Evolutionary conservation across 805 yeast genomes (phyloP), one percentile per base, ranked within the genome.

Genomic region (Metschnikowia drakensbergensis): DNA sequence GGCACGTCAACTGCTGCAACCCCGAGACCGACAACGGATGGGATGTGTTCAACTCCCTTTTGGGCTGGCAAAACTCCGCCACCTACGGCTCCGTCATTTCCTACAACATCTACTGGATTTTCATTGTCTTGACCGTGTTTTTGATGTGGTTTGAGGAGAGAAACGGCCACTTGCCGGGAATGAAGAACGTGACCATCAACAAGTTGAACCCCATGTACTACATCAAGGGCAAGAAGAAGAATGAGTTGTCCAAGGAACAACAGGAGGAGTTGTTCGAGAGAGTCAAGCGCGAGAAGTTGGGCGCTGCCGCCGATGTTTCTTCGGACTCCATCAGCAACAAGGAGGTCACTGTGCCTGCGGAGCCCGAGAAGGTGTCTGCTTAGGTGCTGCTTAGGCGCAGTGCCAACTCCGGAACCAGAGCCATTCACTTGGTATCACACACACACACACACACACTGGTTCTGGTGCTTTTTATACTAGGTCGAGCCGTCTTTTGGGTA

Each of bases 1-100:
- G 96, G 91, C 98, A 92, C 71, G 94, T 92, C 53, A 90, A 92
- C 77, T 92, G 97, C 74, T 92, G 97, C 75, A 90, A 91, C 70
- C 97, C 97, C 34, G 92, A 86, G 67, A 75, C 77, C 51, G 92
- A 86, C 68, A 83, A 86, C 58, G 97, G 97, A 74, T 92, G 97
- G 97, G 97, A 90, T 79, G 84, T 92, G 53, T 92, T 92, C 79
- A 92, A 92, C 63, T 88, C 97, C 28, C 68, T 92, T 48, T 75
- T 92, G 54, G 98, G 98, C 53, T 92, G 98, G 98, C 96, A 90
- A 74, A 92, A 92, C 71, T 80, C 96, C 46, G 97, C 96, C 50
- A 89, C 96, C 56, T 79, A 88, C 64, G 96, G 97, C 47, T 88
- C 97, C 3, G 90, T 91, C 49, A 71, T 92, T 43, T 80, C 91